Evolutionary conservation across 2,329 filamentous ascomycete species (phyloP), one percentile per base, ranked within the genome.

Genomic region (Ophiostoma novo-ulmi): DNA sequence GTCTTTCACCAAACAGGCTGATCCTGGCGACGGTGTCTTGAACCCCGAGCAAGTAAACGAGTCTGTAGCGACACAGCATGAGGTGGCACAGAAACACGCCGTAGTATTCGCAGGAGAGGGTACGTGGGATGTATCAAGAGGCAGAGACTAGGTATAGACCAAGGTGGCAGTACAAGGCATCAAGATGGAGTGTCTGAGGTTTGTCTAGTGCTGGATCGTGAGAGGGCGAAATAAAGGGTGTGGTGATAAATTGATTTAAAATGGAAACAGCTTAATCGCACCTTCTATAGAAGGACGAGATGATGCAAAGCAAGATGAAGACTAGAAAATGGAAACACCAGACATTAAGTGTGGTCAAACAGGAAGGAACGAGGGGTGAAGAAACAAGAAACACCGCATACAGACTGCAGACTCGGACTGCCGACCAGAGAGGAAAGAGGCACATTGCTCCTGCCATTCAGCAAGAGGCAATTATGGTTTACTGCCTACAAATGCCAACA

Each of bases 1-100:
- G 20, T n/a, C 31, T 69, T 48, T 35, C 63, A 48, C 55, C 20
- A 38, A 58, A 58, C 65, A 39, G 35, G 67, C 58, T 58, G 13
- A 63, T 61, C 61, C 38, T 41, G 36, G 44, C n/a, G 41, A 39
- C n/a, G 63, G 26, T 71, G 70, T 71, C 70, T 71, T 52, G 41
- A 63, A 69, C 38, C 31, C 66, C 41, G 70, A 67, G 70, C 70
- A 71, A 67, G 67, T 71, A 69, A 69, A 69, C 67, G 70, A 71
- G 70, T 17, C 61, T 48, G 67, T 69, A 69, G 61, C 66, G 20
- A 36, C 63, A 39, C 63, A 65, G 10, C 36, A 22, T 20, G 63
- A 11, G 36, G 63, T 65, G 17, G 36, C 20, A 65, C 63, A 22
- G 63, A 36, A 39, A 41, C 36, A 39, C 35, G 36, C 36, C 10